A percentile compares a stretch with the other conserved stretches of the same genome.
Conservation (phyloP, 192 early-diverging fungal species). For the Linnemannia elongata region DNA sequence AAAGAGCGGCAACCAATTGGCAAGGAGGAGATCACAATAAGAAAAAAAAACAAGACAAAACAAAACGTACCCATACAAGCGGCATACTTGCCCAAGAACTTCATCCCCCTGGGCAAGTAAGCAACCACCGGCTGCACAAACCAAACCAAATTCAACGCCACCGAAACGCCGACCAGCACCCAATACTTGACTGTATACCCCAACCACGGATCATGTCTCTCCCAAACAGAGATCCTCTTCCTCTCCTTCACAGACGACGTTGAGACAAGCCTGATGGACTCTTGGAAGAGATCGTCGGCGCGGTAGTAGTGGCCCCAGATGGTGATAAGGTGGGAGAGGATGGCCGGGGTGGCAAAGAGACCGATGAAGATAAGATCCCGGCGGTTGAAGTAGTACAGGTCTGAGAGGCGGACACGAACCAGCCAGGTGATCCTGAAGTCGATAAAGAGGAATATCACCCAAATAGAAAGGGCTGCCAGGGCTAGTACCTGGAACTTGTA, state of each 20-base stretch:
- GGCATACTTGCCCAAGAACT: slow-evolving; percentile 26
- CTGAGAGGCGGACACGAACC: background rate
- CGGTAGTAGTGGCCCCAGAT: slow-evolving; percentile 55
- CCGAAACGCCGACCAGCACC: slow-evolving; percentile 17
- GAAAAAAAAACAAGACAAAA: background rate
- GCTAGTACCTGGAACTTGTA: slow-evolving; percentile 2
- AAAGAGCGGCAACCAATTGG: background rate
- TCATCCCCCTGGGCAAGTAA: slow-evolving; percentile 16
- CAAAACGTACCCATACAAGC: slow-evolving; percentile 32
- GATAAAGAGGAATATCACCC: background rate
- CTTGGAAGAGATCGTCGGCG: slow-evolving; percentile 26
- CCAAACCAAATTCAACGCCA: slow-evolving; percentile 36
- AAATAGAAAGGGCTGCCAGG: slow-evolving; percentile 1
- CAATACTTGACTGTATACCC: slow-evolving; percentile 39
- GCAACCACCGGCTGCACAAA: slow-evolving; percentile 36
- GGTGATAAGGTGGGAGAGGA: slow-evolving; percentile 37
- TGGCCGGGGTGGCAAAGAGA: slow-evolving; percentile 25
- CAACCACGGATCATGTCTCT: slow-evolving; percentile 43
- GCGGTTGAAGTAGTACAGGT: slow-evolving; percentile 37
- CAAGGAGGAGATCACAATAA: background rate
- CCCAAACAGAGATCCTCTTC: slow-evolving; percentile 34
- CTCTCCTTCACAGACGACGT: background rate
- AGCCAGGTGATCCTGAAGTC: slow-evolving; percentile 38
- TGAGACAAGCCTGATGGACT: slow-evolving; percentile 24
- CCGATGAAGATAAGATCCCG: slow-evolving; percentile 26